Base-by-base conservation (phyloP, 441 rosid genomes). In the Syzygium syzygioides region DNA sequence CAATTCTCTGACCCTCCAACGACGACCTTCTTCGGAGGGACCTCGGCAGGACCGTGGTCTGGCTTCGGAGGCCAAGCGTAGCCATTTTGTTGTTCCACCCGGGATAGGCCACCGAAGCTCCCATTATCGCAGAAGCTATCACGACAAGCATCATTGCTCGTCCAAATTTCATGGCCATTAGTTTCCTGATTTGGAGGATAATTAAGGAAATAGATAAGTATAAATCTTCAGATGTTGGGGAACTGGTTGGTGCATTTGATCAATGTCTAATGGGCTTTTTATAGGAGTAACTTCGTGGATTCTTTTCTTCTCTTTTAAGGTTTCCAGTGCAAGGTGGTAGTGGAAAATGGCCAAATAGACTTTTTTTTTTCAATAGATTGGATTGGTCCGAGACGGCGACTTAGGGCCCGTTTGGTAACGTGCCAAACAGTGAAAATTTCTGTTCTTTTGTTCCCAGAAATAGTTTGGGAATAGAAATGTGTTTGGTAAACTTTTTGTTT, bases 1-100 rank as follows among this genome's bases (percentile, higher is more conserved):
- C 96, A 95, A 34, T 89, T 87, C 20, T 92, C 90, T 20, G 95
- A 92, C 55, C 95, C 96, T 28, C 96, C 97, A 0, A 95, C 95
- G 23, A 90, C 60, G 86, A 94, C 94, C 90, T 91, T 94, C 5
- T 86, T 94, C 45, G 94, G 91, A 30, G 92, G 88, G 48, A 50
- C 59, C n/a, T 92, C 88, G 8, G 66, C 52, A 60, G 25, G 32
- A 15, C n/a, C 15, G 56, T 57, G 45, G 15, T 55, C 86, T 14
- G 28, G 89, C 79, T 48, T n/a, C 48, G 89, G 45, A 86, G 90
- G 37, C 48, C 79, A 34, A 9, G 48, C 79, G 79, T 19, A 62
- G 68, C 68, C 68, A 18, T 19, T 10, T 5, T 5, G 48, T 68
- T 14, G 48, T 10, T 19, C 28, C 79, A 68, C 7, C 79, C 15